Evolutionary conservation across 1,284 basidiomycete species (phyloP).

Genomic region (Sphaerobolus stellatus): DNA sequence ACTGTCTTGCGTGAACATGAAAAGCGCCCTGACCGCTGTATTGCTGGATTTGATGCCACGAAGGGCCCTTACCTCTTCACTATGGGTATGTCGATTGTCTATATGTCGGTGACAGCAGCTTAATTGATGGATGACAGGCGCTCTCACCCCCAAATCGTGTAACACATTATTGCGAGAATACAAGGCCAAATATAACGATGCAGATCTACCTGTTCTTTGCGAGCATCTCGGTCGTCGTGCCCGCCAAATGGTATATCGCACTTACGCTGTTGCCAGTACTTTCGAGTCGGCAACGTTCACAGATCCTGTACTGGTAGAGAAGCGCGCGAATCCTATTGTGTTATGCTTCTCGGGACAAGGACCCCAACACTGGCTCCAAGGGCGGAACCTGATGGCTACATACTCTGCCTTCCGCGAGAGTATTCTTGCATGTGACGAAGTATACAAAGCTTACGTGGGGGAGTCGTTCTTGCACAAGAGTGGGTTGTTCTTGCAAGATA

Average conservation of each 20-base stretch:
- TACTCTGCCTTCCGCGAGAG: background rate
- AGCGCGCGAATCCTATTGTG: background rate
- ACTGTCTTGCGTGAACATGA: conserved; percentile 16
- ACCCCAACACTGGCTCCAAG: background rate
- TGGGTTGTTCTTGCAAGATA: background rate
- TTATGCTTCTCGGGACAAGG: background rate
- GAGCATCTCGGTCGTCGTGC: background rate
- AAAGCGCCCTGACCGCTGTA: conserved; percentile 5
- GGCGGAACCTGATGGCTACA: background rate
- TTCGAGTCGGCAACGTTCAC: background rate
- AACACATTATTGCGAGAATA: background rate
- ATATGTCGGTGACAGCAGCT: background rate
- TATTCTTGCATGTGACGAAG: background rate
- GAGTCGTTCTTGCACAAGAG: background rate
- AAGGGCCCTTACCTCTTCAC: conserved; percentile 14
- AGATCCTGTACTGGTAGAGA: background rate
- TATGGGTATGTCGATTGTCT: conserved; percentile 3
- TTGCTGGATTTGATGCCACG: background rate
- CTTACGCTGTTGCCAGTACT: background rate
- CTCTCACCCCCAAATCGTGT: background rate
- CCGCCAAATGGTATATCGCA: background rate
- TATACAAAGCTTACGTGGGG: background rate
- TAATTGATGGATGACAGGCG: background rate
- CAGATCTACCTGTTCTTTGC: background rate
- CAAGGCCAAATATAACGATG: background rate